phyloP scores from a whole-genome alignment of 306 rosid genomes.

The Quercus variabilis region DNA sequence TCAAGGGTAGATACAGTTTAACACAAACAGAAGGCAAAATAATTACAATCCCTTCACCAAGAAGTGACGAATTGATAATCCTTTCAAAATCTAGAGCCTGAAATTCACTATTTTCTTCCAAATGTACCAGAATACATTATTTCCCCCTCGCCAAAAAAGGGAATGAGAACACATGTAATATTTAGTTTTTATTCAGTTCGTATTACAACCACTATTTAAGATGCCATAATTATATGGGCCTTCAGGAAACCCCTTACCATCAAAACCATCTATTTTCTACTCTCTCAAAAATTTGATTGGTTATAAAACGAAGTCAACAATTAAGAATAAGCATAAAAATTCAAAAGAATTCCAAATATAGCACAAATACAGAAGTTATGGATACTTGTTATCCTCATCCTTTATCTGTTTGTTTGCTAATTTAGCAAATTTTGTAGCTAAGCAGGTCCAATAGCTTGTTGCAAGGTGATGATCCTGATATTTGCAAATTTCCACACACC shows the following conservation, averaged over 20 bases:
- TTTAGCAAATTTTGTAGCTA: background rate
- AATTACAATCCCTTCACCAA: background rate
- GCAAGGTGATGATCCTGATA: background rate
- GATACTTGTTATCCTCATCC: background rate
- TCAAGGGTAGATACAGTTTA: background rate
- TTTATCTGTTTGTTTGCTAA: background rate
- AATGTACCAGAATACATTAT: background rate
- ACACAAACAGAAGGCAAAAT: background rate
- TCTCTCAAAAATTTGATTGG: background rate
- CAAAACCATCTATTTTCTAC: background rate
- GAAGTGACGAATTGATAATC: background rate
- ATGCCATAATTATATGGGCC: background rate
- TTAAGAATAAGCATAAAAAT: background rate
- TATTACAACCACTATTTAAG: background rate
- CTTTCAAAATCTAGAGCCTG: background rate
- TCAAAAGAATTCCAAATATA: background rate
- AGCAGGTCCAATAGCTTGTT: background rate
- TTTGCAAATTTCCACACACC: conserved; percentile 16
- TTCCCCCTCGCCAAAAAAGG: background rate
- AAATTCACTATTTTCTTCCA: background rate
- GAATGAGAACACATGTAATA: background rate
- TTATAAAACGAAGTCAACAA: background rate
- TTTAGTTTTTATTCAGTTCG: background rate
- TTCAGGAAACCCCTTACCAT: background rate
- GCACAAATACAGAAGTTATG: background rate